These are phyloP conservation scores for Populus pruinosa DNA, from an alignment of 345 rosid species.

Conservation along the genomic window DNA sequence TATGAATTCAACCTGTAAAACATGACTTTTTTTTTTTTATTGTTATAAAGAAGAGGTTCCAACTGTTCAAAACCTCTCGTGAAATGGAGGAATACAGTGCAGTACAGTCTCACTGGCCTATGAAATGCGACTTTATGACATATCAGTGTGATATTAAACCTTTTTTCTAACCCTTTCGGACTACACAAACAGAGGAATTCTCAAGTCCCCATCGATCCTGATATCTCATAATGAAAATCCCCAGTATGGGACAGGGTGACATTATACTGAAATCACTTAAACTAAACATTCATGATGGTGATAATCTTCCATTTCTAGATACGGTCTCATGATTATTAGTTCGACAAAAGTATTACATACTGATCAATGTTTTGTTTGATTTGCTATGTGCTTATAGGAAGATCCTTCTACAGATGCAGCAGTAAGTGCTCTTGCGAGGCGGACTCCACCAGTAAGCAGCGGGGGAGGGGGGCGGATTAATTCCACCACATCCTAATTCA, in stretches of 20 bases:
- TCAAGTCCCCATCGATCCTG: no score
- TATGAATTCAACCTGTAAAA: not conserved
- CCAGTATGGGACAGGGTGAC: not conserved
- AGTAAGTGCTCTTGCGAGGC: not conserved
- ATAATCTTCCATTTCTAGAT: not conserved
- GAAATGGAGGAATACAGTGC: no score
- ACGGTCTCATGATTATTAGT: not conserved
- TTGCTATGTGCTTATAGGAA: slow-evolving; percentile 1
- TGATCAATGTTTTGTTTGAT: not conserved
- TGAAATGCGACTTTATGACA: not conserved
- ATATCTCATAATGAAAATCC: not conserved
- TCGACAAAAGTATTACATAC: not conserved
- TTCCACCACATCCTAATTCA: not conserved
- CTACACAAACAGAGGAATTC: not conserved
- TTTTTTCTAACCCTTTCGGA: not conserved
- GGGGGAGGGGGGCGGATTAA: slow-evolving; percentile 16
- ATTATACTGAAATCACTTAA: no score
- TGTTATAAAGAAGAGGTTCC: no score
- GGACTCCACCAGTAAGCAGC: not conserved
- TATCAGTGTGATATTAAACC: not conserved
- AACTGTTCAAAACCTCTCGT: no score
- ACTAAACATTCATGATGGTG: not conserved
- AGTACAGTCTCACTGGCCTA: no score
- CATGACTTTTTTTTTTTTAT: not conserved
- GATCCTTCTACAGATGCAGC: not conserved